Conservation (phyloP, 164 flowering plant genomes). For the Litsea cubeba region DNA sequence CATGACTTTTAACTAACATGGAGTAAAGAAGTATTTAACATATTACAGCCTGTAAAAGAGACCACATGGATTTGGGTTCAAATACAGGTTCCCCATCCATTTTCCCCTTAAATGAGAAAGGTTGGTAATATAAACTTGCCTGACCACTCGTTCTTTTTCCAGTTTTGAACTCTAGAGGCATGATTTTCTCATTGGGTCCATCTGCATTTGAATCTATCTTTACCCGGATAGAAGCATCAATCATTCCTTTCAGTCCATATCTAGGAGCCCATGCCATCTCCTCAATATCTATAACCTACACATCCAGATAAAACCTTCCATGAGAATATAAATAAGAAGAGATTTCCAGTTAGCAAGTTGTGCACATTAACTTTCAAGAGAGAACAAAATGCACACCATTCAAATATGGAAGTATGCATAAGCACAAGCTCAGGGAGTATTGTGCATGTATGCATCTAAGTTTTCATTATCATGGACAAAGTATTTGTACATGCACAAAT, state of each 20-base stretch:
- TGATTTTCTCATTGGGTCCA: conserved; percentile 45
- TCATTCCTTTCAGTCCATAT: conserved; percentile 95
- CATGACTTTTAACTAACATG: background rate
- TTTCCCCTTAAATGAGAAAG: background rate
- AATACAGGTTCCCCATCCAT: background rate
- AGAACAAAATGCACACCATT: background rate
- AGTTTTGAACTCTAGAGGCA: conserved; percentile 95
- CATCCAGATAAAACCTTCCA: background rate
- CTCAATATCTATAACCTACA: conserved; percentile 89
- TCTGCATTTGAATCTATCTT: conserved; percentile 31
- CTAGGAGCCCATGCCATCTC: conserved; percentile 99
- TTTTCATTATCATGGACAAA: background rate
- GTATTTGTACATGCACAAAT: background rate
- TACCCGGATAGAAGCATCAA: conserved; percentile 88
- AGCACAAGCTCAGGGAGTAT: background rate
- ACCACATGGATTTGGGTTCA: background rate
- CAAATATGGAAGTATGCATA: background rate
- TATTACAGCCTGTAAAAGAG: background rate
- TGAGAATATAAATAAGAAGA: background rate
- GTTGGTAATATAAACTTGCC: conserved; percentile 41
- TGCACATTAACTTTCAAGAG: background rate
- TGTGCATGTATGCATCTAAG: background rate
- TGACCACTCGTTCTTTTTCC: conserved; percentile 91
- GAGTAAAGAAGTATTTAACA: background rate
- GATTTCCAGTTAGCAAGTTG: background rate